Evolutionary conservation across 495 filamentous ascomycete species (phyloP).

Genomic region (Aspergillus ostianus): DNA sequence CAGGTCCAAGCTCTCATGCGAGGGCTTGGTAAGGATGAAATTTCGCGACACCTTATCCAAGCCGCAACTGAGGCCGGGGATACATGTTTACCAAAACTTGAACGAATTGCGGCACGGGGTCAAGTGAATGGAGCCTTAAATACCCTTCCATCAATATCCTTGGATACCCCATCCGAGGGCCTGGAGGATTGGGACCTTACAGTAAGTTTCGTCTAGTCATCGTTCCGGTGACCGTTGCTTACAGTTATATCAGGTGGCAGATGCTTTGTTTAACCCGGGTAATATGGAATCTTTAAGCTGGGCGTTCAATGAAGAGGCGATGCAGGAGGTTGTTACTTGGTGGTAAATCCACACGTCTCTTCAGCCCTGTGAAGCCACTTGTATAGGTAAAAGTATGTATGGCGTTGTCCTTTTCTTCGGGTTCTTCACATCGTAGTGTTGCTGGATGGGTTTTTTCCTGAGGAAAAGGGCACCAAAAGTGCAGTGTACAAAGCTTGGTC

Average conservation of each 20-base stretch:
- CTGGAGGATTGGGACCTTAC: constrained; percentile 26
- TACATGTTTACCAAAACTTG: constrained; percentile 32
- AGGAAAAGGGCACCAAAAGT: too few relatives aligned
- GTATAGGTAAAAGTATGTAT: too few relatives aligned
- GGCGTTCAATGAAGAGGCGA: not conserved
- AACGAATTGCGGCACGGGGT: constrained; percentile 16
- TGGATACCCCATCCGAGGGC: constrained; percentile 9
- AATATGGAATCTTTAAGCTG: not conserved
- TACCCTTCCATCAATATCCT: not conserved
- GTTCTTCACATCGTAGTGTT: too few relatives aligned
- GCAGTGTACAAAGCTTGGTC: too few relatives aligned
- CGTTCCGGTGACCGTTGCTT: not conserved
- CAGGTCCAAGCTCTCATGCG: constrained; percentile 44
- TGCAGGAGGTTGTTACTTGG: not conserved
- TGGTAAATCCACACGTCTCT: not conserved
- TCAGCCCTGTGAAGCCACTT: too few relatives aligned
- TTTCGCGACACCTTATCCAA: constrained; percentile 28
- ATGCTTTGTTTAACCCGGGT: not conserved
- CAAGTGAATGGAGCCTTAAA: constrained; percentile 2
- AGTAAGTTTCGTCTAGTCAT: constrained; percentile 9
- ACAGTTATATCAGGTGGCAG: not conserved
- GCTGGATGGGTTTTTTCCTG: too few relatives aligned
- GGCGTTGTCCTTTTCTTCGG: too few relatives aligned
- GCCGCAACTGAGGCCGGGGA: constrained; percentile 39
- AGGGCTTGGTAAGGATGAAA: constrained; percentile 31